Conservation (phyloP, 306 rosid species). For the Vigna angularis region DNA sequence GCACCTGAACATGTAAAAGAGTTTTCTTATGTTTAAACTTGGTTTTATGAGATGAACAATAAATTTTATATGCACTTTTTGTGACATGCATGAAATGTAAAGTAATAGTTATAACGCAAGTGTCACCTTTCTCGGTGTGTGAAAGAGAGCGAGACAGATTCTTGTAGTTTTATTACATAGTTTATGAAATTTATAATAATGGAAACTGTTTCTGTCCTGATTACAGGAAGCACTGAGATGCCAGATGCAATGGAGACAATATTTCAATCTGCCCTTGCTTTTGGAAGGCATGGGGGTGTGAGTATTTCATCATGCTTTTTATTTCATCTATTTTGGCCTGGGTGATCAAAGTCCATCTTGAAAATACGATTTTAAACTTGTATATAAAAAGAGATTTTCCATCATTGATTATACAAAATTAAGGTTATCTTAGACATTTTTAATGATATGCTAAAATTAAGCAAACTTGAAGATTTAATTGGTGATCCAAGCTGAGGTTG, state of each 20-base stretch:
- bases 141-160: not conserved
- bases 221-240: constrained; percentile 88
- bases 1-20: constrained; percentile 4
- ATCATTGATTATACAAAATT: constrained; percentile 11
- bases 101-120: not conserved
- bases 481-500: constrained; percentile 35
- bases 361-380: constrained; percentile 3
- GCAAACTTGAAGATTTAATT: constrained; percentile 6
- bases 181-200: constrained; percentile 3
- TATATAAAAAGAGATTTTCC: not conserved
- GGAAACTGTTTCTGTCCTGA: constrained; percentile 38
- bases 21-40: constrained; percentile 33
- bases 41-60: not conserved
- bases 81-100: not conserved
- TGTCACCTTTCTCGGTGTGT: not conserved
- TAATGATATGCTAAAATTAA: constrained; percentile 25
- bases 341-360: constrained; percentile 25
- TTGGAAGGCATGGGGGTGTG: constrained; percentile 93
- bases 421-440: constrained; percentile 11
- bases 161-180: constrained; percentile 32
- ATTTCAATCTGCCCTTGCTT: constrained; percentile 92
- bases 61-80: not conserved
- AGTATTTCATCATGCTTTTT: constrained; percentile 52
- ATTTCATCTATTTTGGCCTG: constrained; percentile 36
- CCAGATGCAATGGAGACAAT: constrained; percentile 99